phyloP scores from a whole-genome alignment of 768 basidiomycete species.

The Daedaleopsis sinensis region DNA sequence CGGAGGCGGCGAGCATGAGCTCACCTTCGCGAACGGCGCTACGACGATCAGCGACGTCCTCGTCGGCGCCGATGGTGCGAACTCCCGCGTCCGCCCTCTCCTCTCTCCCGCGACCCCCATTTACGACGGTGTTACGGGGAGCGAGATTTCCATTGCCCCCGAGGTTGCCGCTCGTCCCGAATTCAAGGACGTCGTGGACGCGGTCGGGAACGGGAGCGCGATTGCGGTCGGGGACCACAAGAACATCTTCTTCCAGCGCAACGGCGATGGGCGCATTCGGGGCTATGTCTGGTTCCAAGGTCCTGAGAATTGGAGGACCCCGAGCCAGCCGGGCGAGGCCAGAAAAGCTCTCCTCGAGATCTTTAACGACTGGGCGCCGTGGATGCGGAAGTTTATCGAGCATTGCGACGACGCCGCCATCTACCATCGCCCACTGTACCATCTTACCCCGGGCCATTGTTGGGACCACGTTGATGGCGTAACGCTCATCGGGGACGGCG shows the following conservation, averaged over 20 bases:
- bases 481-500: constrained; percentile 32
- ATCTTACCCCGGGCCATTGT: constrained; percentile 12
- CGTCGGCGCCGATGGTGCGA: constrained; percentile 45
- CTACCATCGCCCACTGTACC: constrained; percentile 19
- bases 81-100: constrained; percentile 40
- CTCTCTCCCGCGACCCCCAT: constrained; percentile 34
- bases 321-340: constrained; percentile 12
- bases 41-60: constrained; percentile 23
- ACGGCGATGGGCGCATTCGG: constrained; percentile 28
- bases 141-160: constrained; percentile 24
- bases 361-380: constrained; percentile 13
- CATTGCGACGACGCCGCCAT: constrained; percentile 8
- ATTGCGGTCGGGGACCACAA: constrained; percentile 30
- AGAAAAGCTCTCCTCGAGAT: constrained; percentile 7
- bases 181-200: not conserved
- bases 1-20: not conserved
- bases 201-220: constrained; percentile 34
- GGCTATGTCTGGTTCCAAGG: constrained; percentile 14
- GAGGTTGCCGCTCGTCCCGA: no score
- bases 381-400: constrained; percentile 14
- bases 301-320: constrained; percentile 10
- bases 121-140: constrained; percentile 36
- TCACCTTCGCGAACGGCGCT: not conserved
- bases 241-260: constrained; percentile 36
- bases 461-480: constrained; percentile 16